Evolutionary conservation across 2,329 filamentous ascomycete species (phyloP), one percentile per base, ranked within the genome.

Genomic region (Tetracladium maxilliforme): DNA sequence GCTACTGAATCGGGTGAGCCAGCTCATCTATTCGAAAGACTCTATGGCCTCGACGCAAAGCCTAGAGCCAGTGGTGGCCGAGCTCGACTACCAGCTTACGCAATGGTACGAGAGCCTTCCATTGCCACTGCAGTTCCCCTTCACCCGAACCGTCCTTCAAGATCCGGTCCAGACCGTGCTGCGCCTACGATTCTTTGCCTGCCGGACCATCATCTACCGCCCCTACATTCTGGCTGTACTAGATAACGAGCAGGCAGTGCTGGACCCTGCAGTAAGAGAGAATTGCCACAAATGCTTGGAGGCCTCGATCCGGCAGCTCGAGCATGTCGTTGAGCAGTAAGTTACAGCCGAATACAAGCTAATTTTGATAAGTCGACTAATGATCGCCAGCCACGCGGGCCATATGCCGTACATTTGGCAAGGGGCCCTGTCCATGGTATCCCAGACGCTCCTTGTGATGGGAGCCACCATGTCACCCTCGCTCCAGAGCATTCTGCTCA

Each of bases 381-480:
- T 25, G 45, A 31, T 29, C 42, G 41, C 37, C 42, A 77, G 71
- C 51, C 80, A 84, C 42, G 77, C 76, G 32, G 80, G 81, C 25
- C 80, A 87, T 44, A 74, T 90, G 55, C 80, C 80, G 9, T 90
- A 87, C 49, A 64, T 87, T 12, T 90, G 79, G 74, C 81, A 87
- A 54, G 80, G 80, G 11, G 78, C 80, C 7, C 61, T 90, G 19
- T 84, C 77, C 13, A 81, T 90, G 42, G 77, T 86, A 13, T 83
- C 78, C 6, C 81, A 90, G 48, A 78, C 77, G 3, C 58, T 90
- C 10, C 58, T 90, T 21, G 69, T 90, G 17, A 87, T 90, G 80
- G 81, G 79, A 6, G 78, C 80, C 10, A 83, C 76, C 10, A 80
- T 87, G 70, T 84, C 74, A 7, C 71, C 73, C 2, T 73, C 73